Evolutionary conservation across 257 asterid genomes (phyloP).

Genomic region (Paulownia fortunei): DNA sequence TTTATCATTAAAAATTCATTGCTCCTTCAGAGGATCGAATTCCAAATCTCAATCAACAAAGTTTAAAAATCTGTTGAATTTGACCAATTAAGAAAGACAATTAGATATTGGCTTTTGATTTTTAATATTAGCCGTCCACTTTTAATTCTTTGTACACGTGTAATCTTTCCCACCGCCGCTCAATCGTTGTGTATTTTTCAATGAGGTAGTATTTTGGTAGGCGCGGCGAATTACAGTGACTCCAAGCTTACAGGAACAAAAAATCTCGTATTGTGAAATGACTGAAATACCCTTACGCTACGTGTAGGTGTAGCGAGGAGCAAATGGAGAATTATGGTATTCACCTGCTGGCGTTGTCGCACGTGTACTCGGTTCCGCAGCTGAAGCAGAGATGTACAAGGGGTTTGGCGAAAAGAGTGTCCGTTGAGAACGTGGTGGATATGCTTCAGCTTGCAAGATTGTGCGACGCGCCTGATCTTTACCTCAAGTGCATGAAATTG

Average conservation of each 20-base stretch:
- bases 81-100: slow-evolving; percentile 27
- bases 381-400: slow-evolving; percentile 79
- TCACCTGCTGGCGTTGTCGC: slow-evolving; percentile 82
- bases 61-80: slow-evolving; percentile 2
- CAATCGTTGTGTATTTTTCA: neutral
- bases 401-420: slow-evolving; percentile 61
- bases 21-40: neutral
- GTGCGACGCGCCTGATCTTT: slow-evolving; percentile 90
- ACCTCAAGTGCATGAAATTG: slow-evolving; percentile 70
- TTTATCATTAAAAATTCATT: neutral
- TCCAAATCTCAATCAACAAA: slow-evolving; percentile 19
- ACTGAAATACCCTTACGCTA: slow-evolving; percentile 30
- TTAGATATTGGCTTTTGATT: neutral
- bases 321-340: slow-evolving; percentile 80
- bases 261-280: neutral
- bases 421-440: slow-evolving; percentile 69
- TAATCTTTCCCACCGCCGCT: neutral
- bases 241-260: slow-evolving; percentile 31
- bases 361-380: slow-evolving; percentile 76
- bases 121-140: slow-evolving; percentile 30
- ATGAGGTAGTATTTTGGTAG: slow-evolving; percentile 20
- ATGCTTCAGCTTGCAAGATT: slow-evolving; percentile 84
- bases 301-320: slow-evolving; percentile 73
- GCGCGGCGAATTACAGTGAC: slow-evolving; percentile 33
- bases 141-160: slow-evolving; percentile 25